A percentile compares a stretch with the other conserved stretches of the same genome.
Evolutionary conservation across 805 yeast genomes (phyloP).

Genomic region (Wickerhamomyces rabaulensis): DNA sequence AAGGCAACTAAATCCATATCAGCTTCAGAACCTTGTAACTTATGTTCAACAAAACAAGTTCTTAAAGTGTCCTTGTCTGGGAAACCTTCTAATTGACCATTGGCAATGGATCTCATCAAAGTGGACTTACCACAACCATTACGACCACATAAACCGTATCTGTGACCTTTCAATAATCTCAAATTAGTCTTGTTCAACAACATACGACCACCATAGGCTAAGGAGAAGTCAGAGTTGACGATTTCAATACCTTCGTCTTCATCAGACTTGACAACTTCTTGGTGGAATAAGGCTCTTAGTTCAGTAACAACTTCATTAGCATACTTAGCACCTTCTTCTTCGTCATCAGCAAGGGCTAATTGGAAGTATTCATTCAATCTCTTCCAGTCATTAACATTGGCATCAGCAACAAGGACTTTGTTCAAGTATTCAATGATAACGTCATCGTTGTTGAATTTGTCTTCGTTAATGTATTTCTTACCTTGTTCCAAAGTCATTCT

Average conservation of each 20-base stretch:
- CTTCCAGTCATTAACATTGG: constrained; percentile 72
- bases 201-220: constrained; percentile 98
- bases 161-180: constrained; percentile 86
- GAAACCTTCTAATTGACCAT: constrained; percentile 96
- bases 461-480: constrained; percentile 32
- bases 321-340: constrained; percentile 20
- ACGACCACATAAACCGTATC: constrained; percentile 97
- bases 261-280: constrained; percentile 49
- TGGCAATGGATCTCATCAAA: constrained; percentile 92
- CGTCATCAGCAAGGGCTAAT: constrained; percentile 32
- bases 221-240: constrained; percentile 90
- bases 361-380: constrained; percentile 51
- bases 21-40: constrained; percentile 91
- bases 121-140: constrained; percentile 99
- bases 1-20: constrained; percentile 84
- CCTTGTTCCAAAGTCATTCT: constrained; percentile 58
- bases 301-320: constrained; percentile 41
- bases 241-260: constrained; percentile 82
- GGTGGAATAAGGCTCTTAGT: constrained; percentile 50
- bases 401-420: constrained; percentile 50
- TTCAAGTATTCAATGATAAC: constrained; percentile 43
- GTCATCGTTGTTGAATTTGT: constrained; percentile 30
- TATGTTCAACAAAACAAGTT: constrained; percentile 97
- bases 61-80: constrained; percentile 82
- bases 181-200: constrained; percentile 86